Conservation (phyloP, 805 yeast species). For the Yamadazyma sp. region DNA sequence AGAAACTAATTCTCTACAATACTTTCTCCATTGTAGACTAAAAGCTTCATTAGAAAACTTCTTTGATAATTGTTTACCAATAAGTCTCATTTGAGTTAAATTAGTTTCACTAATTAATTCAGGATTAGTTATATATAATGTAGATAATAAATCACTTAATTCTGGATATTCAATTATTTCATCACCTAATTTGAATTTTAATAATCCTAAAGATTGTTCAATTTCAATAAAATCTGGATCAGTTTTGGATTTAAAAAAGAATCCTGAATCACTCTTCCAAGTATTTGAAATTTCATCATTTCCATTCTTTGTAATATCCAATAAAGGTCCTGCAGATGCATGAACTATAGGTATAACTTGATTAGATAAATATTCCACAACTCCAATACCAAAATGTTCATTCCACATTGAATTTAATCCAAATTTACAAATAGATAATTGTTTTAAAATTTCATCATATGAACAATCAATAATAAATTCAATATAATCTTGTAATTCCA, state of each 20-base stretch:
- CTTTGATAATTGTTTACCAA: slow-evolving; percentile 46
- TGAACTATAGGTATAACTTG: slow-evolving; percentile 89
- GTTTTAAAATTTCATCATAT: slow-evolving; percentile 55
- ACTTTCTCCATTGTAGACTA: slow-evolving; percentile 48
- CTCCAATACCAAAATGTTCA: slow-evolving; percentile 97
- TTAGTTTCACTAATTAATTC: slow-evolving; percentile 25
- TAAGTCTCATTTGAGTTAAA: slow-evolving; percentile 38
- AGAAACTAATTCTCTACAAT: slow-evolving; percentile 11
- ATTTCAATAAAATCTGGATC: slow-evolving; percentile 64
- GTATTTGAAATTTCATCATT: slow-evolving; percentile 8
- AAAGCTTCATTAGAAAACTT: slow-evolving; percentile 65
- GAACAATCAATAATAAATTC: slow-evolving; percentile 73
- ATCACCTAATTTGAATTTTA: slow-evolving; percentile 1
- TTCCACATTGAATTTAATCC: slow-evolving; percentile 99
- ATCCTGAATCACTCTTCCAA: slow-evolving; percentile 59
- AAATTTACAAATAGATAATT: slow-evolving; percentile 55
- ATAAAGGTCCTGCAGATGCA: slow-evolving; percentile 91
- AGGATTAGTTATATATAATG: slow-evolving; percentile 37
- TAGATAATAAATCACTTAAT: slow-evolving; percentile 48
- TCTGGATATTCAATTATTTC: slow-evolving; percentile 31
- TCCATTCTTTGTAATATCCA: slow-evolving; percentile 68
- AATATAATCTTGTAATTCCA: slow-evolving; percentile 29
- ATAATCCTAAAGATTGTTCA: slow-evolving; percentile 2
- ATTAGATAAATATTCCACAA: slow-evolving; percentile 85
- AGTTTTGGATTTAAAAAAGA: slow-evolving; percentile 63